Base-by-base conservation (phyloP, 2,329 filamentous ascomycete species). In the Neonectria hederae region DNA sequence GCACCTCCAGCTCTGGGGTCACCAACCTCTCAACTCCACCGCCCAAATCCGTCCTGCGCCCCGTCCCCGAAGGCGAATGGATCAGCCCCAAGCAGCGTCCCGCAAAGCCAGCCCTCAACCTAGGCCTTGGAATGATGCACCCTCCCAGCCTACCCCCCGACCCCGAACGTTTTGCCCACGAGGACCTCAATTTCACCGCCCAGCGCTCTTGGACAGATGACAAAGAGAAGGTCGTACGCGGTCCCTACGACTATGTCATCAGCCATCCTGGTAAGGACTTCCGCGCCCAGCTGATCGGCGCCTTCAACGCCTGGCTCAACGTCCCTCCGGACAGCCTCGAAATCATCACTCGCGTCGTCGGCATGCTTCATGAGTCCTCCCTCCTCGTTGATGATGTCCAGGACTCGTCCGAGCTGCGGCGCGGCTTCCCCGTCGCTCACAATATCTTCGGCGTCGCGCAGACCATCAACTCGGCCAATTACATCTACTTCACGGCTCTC, bases 401-500 rank as follows among this genome's bases (percentile, higher is more conserved):
- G 81, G 93, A 97, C 80, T 89, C 86, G 45, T 94, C 91, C 2
- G 80, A 89, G 66, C 84, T 97, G 28, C 90, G 93, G 43, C 87
- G 93, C 43, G 93, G 93, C 45, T 85, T 92, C 42, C 93, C 93
- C 13, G 93, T 95, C 21, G 92, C 93, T 3, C 92, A 97, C 80
- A 88, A 84, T 76, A 93, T 97, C 72, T 97, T 94, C 75, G 93
- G 93, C 66, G 89, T 91, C 4, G 89, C 93, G 6, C 93, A 97
- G 79, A 96, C 93, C 46, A 96, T 97, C 80, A 97, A 97, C 79
- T 91, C 90, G 54, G 92, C 93, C 68, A 97, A 97, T 80, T 97
- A 97, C 79, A 87, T 95, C 63, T 97, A 96, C 83, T 96, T 97
- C 77, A 83, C 86, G 70, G 93, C 92, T 0, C 84, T 96, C 53